Percentiles rank a stretch among this genome's conserved stretches.
phyloP scores from a whole-genome alignment of 2,329 filamentous ascomycete genomes.

The Pseudogymnoascus sp. region DNA sequence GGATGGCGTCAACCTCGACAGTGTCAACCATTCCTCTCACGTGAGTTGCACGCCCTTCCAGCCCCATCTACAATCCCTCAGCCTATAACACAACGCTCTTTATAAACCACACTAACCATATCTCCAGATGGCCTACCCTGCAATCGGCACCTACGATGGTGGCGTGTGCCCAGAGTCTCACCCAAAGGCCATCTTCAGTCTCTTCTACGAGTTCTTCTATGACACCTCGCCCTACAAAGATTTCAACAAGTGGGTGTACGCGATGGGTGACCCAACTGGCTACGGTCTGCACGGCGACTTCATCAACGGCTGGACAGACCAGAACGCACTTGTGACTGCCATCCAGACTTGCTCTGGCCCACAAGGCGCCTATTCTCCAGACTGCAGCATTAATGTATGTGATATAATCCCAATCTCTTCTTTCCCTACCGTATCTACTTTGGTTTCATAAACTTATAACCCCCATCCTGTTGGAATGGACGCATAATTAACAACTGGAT shows the following conservation, averaged over 20 bases:
- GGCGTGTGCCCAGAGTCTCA: slow-evolving; percentile 17
- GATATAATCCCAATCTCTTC: not conserved
- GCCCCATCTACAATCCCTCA: not conserved
- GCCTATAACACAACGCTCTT: not conserved
- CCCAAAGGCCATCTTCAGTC: slow-evolving; percentile 13
- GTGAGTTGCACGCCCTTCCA: slow-evolving; percentile 5
- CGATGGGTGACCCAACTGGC: slow-evolving; percentile 16
- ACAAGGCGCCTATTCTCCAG: not conserved
- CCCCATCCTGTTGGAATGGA: not conserved
- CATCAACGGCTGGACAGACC: slow-evolving; percentile 16
- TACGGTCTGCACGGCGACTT: slow-evolving; percentile 16
- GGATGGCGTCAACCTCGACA: slow-evolving; percentile 19
- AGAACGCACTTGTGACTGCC: slow-evolving; percentile 7
- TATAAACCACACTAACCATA: not conserved
- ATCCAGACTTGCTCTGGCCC: slow-evolving; percentile 12
- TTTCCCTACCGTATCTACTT: not conserved
- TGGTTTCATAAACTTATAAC: not conserved
- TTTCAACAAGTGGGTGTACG: slow-evolving; percentile 10
- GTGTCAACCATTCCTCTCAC: slow-evolving; percentile 15
- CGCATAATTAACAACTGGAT: not conserved
- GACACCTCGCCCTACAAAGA: slow-evolving; percentile 12
- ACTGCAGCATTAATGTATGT: slow-evolving; percentile 9
- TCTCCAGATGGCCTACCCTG: slow-evolving; percentile 10
- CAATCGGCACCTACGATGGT: slow-evolving; percentile 9
- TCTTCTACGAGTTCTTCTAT: slow-evolving; percentile 16